phyloP scores from a whole-genome alignment of 495 filamentous ascomycete genomes.

The Stereocaulon alpinum region DNA sequence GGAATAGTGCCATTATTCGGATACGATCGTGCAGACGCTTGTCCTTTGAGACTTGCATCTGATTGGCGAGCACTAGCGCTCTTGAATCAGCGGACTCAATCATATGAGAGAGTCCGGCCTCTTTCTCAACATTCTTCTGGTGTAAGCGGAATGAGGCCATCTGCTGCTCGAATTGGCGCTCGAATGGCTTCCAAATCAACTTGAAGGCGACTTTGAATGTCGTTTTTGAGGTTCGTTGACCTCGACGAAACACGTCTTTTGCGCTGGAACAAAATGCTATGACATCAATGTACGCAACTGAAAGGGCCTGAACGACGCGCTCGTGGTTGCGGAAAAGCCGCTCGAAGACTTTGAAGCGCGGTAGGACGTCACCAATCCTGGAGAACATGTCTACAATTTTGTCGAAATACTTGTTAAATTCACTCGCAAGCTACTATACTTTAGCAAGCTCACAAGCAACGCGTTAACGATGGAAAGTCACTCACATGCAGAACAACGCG shows the following conservation, averaged over 20 bases:
- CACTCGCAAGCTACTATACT: conserved; percentile 22
- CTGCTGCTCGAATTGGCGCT: conserved; percentile 18
- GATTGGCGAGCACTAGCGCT: conserved; percentile 11
- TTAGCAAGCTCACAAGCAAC: background rate
- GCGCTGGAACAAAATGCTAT: conserved; percentile 29
- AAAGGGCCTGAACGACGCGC: conserved; percentile 26
- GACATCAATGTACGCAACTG: conserved; percentile 32
- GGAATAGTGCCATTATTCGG: conserved; percentile 13
- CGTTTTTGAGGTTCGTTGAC: background rate
- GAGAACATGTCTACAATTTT: conserved; percentile 31
- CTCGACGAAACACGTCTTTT: conserved; percentile 24
- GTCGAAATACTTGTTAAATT: conserved; percentile 29
- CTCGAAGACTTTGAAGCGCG: conserved; percentile 28
- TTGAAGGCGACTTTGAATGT: conserved; percentile 6
- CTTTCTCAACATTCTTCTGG: conserved; percentile 19
- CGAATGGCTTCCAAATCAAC: conserved; percentile 20
- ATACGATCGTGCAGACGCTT: conserved; percentile 2
- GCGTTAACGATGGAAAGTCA: background rate
- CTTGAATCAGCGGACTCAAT: conserved; percentile 21
- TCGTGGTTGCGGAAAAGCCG: conserved; percentile 27
- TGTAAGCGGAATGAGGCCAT: conserved; percentile 18
- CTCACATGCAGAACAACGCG: conserved; percentile 30
- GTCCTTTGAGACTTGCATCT: conserved; percentile 9
- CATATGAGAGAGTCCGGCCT: conserved; percentile 21
- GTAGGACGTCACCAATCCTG: conserved; percentile 32